Evolutionary conservation across 164 flowering plant genomes (phyloP), one percentile per base, ranked within the genome.

Genomic region (Magnolia officinalis): DNA sequence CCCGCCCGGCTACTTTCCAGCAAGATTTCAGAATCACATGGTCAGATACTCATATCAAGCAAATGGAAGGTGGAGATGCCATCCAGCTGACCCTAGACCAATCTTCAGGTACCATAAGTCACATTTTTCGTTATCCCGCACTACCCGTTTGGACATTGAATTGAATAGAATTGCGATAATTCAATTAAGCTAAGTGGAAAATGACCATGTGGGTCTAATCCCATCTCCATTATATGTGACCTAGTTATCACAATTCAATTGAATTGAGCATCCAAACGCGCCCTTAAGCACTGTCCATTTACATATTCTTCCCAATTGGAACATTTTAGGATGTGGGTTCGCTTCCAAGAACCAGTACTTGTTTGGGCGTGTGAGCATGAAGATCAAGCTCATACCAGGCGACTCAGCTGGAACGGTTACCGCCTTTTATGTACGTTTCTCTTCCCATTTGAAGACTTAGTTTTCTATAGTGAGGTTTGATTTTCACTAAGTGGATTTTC

Each of bases 321-420:
- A 19, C 9, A 67, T 52, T 72, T 51, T 77, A 88, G 89, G 91
- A 78, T 85, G 88, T 80, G 91, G 91, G 80, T 88, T 88, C 82
- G 84, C 88, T 72, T 89, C 92, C 72, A 89, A 86, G 78, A 71
- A 63, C 19, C 72, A 84, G 78, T 89, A 85, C 78, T 67, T 86
- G 82, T 89, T 83, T 59, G 92, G 92, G 11, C 83, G 84, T 24
- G 87, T 89, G 8, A 87, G 90, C 86, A 86, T 89, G 88, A 87
- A 83, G 84, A 85, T 89, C 80, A 89, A 88, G 83, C 92, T 89
- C 76, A 31, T 89, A 52, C 85, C 92, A 6, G 92, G 92, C 5
- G 90, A 89, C 85, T 89, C 92, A 20, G 92, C 92, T 16, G 90
- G 92, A 37, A 89, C 92, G 0, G 92, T 89, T 82, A 86, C 92